Evolutionary conservation across 2,329 filamentous ascomycete genomes (phyloP).

Genomic region (Chaetomiaceae sp.): DNA sequence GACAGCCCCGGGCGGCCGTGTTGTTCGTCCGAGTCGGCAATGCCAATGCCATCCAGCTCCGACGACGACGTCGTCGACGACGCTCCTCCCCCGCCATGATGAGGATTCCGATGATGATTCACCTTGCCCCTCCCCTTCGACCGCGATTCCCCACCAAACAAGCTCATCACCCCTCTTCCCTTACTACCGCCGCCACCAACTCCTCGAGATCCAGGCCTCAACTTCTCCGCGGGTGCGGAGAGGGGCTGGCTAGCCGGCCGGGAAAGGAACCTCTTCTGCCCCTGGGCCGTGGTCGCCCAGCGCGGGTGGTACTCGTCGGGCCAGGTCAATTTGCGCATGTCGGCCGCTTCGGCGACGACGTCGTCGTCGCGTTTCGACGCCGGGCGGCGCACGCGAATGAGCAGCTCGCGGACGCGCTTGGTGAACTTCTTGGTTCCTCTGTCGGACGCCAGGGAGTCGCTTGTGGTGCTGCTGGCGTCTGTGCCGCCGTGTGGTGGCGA

Average conservation of each 20-base stretch:
- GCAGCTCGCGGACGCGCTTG: constrained; percentile 19
- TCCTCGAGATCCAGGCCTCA: not conserved
- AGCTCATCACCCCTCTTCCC: not conserved
- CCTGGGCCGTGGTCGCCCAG: constrained; percentile 10
- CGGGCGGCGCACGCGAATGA: constrained; percentile 15
- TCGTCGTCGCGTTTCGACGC: constrained; percentile 5
- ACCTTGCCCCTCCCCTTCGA: not conserved
- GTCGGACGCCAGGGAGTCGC: no score
- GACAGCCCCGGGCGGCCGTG: constrained; percentile 11
- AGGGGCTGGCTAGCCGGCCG: constrained; percentile 9
- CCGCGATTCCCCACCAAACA: no score
- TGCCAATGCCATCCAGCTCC: constrained; percentile 6
- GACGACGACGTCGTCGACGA: constrained; percentile 1
- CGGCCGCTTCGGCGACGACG: no score
- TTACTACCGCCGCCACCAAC: not conserved
- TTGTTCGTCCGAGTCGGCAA: constrained; percentile 13
- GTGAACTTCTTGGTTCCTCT: not conserved
- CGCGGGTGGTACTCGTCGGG: constrained; percentile 17
- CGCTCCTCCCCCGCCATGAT: not conserved
- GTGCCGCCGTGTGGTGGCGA: constrained; percentile 5
- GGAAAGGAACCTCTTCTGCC: constrained; percentile 4
- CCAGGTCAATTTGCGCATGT: constrained; percentile 10
- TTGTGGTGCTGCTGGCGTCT: not conserved
- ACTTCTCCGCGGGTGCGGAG: constrained; percentile 2
- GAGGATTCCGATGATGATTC: not conserved